These are phyloP conservation scores for Amanita rubescens DNA, from an alignment of 768 basidiomycete genomes.

Conservation along the genomic window DNA sequence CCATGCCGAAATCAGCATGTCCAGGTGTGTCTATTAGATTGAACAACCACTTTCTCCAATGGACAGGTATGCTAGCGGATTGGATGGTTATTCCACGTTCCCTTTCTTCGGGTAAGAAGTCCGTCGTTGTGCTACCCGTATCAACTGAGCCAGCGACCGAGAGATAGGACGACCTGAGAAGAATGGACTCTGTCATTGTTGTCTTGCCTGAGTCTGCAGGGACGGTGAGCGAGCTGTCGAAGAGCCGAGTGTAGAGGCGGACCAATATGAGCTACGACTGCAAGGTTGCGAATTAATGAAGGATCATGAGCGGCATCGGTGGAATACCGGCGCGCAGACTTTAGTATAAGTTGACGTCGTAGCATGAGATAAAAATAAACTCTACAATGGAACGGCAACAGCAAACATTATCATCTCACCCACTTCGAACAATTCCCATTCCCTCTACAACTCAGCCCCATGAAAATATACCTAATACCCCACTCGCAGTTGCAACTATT, in stretches of 20 bases:
- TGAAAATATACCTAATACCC: conserved; percentile 83
- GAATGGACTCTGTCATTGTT: conserved; percentile 81
- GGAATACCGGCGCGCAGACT: conserved; percentile 21
- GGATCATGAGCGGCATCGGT: conserved; percentile 27
- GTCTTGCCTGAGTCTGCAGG: conserved; percentile 80
- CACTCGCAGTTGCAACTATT: conserved; percentile 66
- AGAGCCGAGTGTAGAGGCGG: conserved; percentile 14
- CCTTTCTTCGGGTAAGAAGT: conserved; percentile 83
- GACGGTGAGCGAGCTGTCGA: background rate
- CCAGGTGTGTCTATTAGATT: conserved; percentile 90
- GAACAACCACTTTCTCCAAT: conserved; percentile 79
- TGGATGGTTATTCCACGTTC: conserved; percentile 91
- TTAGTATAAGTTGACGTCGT: conserved; percentile 4
- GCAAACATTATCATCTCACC: conserved; percentile 21
- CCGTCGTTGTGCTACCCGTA: conserved; percentile 85
- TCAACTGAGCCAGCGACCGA: conserved; percentile 76
- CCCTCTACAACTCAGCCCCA: conserved; percentile 35
- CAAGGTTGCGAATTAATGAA: conserved; percentile 63
- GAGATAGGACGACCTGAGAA: conserved; percentile 68
- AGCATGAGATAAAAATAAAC: conserved; percentile 13
- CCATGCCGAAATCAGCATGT: conserved; percentile 96
- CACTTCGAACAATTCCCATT: conserved; percentile 51
- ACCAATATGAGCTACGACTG: conserved; percentile 89
- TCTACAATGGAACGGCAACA: conserved; percentile 24
- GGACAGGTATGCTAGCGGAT: conserved; percentile 84